Percentiles rank a stretch among this genome's conserved stretches.
Evolutionary conservation across 441 rosid genomes (phyloP).

Genomic region (Macaranga tanarius): DNA sequence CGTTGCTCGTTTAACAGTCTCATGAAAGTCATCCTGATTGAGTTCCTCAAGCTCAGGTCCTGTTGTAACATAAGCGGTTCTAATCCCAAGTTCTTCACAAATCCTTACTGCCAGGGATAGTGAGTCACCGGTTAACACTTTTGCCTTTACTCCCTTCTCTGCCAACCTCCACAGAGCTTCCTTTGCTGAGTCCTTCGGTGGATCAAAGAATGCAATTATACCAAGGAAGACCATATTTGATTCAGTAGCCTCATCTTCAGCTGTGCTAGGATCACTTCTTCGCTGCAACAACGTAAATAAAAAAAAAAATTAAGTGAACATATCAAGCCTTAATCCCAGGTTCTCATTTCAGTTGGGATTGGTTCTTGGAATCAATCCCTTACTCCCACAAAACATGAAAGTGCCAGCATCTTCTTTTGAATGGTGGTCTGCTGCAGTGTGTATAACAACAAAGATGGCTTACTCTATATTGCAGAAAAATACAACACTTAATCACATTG

Average conservation of each 20-base stretch:
- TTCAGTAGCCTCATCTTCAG: conserved; percentile 38
- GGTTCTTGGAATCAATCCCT: not conserved
- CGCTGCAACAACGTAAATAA: conserved; percentile 35
- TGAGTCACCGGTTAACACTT: conserved; percentile 75
- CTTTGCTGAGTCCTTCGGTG: conserved; percentile 77
- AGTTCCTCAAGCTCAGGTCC: conserved; percentile 75
- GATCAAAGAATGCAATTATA: conserved; percentile 62
- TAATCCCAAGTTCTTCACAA: conserved; percentile 72
- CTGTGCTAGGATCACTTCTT: conserved; percentile 19
- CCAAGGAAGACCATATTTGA: conserved; percentile 70
- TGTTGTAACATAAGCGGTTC: conserved; percentile 58
- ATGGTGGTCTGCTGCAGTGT: no score
- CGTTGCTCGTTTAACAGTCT: conserved; percentile 60
- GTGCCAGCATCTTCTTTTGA: not conserved
- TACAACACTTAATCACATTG: no score
- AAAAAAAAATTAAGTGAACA: not conserved
- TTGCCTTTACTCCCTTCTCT: conserved; percentile 74
- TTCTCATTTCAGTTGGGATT: not conserved
- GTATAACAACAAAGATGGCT: no score
- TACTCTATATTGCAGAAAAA: no score
- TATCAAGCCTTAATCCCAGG: not conserved
- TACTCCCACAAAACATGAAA: not conserved
- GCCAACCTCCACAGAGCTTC: conserved; percentile 71
- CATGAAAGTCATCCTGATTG: conserved; percentile 55
- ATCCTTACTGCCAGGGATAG: conserved; percentile 56